phyloP scores from a whole-genome alignment of 2,329 filamentous ascomycete species.

The Drechslerella stenobrocha region DNA sequence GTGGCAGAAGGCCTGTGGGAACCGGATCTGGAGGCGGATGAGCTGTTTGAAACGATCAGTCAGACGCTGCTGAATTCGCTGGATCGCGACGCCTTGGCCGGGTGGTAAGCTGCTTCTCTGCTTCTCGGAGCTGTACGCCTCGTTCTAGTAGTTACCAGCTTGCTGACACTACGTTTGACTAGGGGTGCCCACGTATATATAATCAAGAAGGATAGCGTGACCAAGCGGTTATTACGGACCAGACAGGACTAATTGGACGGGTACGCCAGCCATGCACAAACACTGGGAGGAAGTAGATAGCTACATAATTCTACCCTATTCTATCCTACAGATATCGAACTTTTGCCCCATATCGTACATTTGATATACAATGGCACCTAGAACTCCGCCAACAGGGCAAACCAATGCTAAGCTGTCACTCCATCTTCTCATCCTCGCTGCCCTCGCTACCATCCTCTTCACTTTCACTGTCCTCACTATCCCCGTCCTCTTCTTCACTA shows the following conservation, averaged over 20 bases:
- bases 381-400: constrained; percentile 1
- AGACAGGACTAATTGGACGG: constrained; percentile 74
- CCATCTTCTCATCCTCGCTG: constrained; percentile 21
- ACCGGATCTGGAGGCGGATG: constrained; percentile 74
- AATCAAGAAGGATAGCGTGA: constrained; percentile 99
- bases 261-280: not conserved
- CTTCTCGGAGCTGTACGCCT: too few species aligned
- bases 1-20: constrained; percentile 99
- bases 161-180: not conserved
- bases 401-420: constrained; percentile 2
- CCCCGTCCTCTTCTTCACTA: constrained; percentile 6
- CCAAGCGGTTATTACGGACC: constrained; percentile 96
- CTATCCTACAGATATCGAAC: not conserved
- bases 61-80: constrained; percentile 94
- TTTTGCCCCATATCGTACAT: constrained; percentile 5
- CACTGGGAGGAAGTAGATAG: not conserved
- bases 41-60: constrained; percentile 97
- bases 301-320: not conserved
- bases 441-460: constrained; percentile 2
- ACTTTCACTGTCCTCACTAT: constrained; percentile 12
- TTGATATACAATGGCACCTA: not conserved
- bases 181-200: constrained; percentile 94
- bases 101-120: constrained; percentile 63
- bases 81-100: constrained; percentile 92
- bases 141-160: too few species aligned